Percentiles rank a stretch among this genome's conserved stretches.
Evolutionary conservation across 331 rosid species (phyloP).

Genomic region (Erythrophleum ivorense): DNA sequence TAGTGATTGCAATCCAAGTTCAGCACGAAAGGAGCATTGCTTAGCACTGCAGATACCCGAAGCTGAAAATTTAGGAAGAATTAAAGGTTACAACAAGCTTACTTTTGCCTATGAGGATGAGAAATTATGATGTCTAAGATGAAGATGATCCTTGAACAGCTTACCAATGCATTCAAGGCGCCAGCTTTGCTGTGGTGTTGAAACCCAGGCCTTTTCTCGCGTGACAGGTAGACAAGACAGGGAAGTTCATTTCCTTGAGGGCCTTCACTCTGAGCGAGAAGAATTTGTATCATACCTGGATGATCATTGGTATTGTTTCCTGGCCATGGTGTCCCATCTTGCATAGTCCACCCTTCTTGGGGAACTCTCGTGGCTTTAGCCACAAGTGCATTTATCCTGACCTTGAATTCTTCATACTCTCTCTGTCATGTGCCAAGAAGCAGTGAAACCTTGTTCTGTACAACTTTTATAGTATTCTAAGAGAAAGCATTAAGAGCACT

Average conservation of each 20-base stretch:
- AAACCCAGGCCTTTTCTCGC: conserved; percentile 96
- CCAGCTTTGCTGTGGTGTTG: conserved; percentile 94
- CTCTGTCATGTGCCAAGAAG: conserved; percentile 63
- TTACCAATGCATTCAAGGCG: conserved; percentile 92
- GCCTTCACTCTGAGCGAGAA: conserved; percentile 88
- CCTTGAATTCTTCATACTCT: conserved; percentile 98
- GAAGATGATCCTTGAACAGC: conserved; percentile 14
- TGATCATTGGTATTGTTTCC: conserved; percentile 95
- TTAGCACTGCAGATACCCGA: conserved; percentile 91
- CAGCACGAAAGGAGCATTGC: conserved; percentile 91
- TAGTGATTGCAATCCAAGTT: conserved; percentile 98
- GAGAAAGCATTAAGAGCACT: conserved; percentile 20
- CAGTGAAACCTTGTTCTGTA: conserved; percentile 11
- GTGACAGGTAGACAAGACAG: conserved; percentile 89
- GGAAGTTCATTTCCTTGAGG: conserved; percentile 83
- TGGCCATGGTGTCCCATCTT: conserved; percentile 99
- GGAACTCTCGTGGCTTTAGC: conserved; percentile 84
- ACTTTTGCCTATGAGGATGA: conserved; percentile 16
- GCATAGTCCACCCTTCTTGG: conserved; percentile 95
- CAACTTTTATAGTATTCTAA: conserved; percentile 16
- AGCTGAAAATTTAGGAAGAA: conserved; percentile 57
- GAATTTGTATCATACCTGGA: conserved; percentile 95
- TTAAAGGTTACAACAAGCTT: conserved; percentile 7
- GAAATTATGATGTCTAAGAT: conserved; percentile 26
- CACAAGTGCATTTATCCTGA: conserved; percentile 87